phyloP scores from a whole-genome alignment of 257 asterid species.

The Cruciata laevipes region DNA sequence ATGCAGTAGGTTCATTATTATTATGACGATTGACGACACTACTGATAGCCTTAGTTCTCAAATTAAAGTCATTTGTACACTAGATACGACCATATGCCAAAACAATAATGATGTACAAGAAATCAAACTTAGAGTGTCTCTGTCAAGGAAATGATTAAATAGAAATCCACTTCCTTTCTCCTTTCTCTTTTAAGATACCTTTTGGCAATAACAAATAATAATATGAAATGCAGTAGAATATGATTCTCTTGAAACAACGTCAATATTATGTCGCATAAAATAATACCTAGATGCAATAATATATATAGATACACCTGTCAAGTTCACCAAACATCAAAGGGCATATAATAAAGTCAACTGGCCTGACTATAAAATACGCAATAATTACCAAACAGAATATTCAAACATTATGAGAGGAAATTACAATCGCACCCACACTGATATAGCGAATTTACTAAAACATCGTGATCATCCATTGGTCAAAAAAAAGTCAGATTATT shows the following conservation, averaged over 20 bases:
- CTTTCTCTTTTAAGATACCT: not conserved
- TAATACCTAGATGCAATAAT: too few relatives aligned
- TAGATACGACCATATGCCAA: too few relatives aligned
- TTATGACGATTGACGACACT: too few relatives aligned
- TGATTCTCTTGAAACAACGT: not conserved
- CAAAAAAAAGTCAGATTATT: not conserved
- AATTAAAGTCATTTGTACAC: too few relatives aligned
- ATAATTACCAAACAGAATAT: not conserved
- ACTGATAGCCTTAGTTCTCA: too few relatives aligned
- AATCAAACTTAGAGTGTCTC: not conserved
- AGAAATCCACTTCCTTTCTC: too few relatives aligned
- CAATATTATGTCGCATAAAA: not conserved
- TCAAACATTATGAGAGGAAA: not conserved
- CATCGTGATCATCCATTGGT: not conserved
- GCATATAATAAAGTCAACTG: constrained; percentile 6
- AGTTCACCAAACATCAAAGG: not conserved
- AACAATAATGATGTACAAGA: too few relatives aligned
- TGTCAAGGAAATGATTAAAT: not conserved
- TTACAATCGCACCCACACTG: constrained; percentile 19
- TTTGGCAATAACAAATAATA: not conserved
- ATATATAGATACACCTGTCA: constrained; percentile 10
- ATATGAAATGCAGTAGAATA: not conserved
- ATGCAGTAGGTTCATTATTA: too few relatives aligned
- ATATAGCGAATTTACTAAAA: not conserved
- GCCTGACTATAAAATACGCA: not conserved